Base-by-base conservation (phyloP, 208 protist genomes). In the Tritrichomonas musculus region DNA sequence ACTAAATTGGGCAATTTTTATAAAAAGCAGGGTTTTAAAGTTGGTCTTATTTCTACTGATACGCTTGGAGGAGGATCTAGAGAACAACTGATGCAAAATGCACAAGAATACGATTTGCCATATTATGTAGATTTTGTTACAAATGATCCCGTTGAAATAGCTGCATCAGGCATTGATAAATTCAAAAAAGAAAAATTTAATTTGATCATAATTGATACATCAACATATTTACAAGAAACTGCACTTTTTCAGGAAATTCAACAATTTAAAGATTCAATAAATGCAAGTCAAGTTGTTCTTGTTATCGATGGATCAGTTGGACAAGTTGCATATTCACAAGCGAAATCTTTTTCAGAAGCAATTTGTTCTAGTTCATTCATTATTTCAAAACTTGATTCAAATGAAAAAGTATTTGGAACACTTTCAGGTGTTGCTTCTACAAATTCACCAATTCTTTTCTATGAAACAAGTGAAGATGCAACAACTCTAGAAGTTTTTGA, bases 161-260 rank as follows among this genome's bases (percentile, higher is more conserved):
- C 98, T 0, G 94, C 94, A 66, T 97, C 98, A 77, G 92, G 92
- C 49, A 17, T 92, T 3, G 55, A 65, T 14, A 50, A 57, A 17
- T 92, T 93, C 92, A 93, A 92, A 44, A 14, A 57, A 11, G 97
- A 99, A 93, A 94, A 93, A 53, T 96, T 95, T 65, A 98, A 99
- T 88, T 96, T 99, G 57, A 99, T 99, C 94, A 99, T 99, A 92
- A 97, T 99, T 9, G 99, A 99, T 96, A 99, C 99, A 4, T 98
- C 96, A 64, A 96, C 98, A 1, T 98, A 99, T 95, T 98, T 98
- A 94, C 98, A 99, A 96, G 98, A 99, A 95, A 95, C 94, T 13
- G 97, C 96, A 0, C 96, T 99, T 9, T 99, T 99, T 94, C 97
- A 99, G 92, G 99, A 99, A 95, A 99, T 99, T 98, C 96, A 98